A percentile compares a stretch with the other conserved stretches of the same genome.
phyloP scores from a whole-genome alignment of 2,329 filamentous ascomycete genomes.

The Aspergillus texensis region DNA sequence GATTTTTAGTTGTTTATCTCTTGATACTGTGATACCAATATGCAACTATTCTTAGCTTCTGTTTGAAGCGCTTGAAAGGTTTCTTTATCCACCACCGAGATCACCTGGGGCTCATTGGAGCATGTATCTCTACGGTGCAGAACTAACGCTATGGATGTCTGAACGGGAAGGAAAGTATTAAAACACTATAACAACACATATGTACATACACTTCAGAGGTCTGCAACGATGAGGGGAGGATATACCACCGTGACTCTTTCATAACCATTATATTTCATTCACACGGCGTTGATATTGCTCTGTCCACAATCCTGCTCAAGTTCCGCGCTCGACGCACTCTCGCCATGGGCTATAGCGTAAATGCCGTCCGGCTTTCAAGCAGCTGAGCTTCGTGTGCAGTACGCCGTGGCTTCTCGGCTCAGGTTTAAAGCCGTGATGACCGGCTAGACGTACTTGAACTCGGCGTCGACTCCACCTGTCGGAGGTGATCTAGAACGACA shows the following conservation, averaged over 20 bases:
- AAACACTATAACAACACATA: background rate
- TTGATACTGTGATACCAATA: background rate
- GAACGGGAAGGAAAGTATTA: background rate
- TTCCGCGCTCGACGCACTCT: background rate
- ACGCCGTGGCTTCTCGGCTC: background rate
- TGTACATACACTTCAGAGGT: background rate
- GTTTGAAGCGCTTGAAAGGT: background rate
- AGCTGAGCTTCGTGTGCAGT: background rate
- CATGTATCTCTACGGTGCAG: background rate
- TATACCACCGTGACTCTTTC: background rate
- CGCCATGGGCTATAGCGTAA: background rate
- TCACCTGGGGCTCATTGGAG: background rate
- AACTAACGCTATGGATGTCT: background rate
- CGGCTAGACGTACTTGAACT: background rate
- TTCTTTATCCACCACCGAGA: background rate
- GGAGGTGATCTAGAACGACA: background rate
- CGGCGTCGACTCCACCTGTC: background rate
- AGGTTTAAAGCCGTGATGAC: background rate
- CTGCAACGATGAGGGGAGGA: background rate
- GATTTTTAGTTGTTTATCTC: conserved; percentile 4
- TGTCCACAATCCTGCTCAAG: background rate
- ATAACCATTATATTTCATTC: background rate
- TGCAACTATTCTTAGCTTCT: background rate
- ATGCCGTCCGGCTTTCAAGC: background rate
- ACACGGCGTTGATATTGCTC: background rate